A percentile compares a stretch with the other conserved stretches of the same genome.
These are phyloP conservation scores for Lactarius vividus DNA, from an alignment of 768 basidiomycete species.

Conservation along the genomic window DNA sequence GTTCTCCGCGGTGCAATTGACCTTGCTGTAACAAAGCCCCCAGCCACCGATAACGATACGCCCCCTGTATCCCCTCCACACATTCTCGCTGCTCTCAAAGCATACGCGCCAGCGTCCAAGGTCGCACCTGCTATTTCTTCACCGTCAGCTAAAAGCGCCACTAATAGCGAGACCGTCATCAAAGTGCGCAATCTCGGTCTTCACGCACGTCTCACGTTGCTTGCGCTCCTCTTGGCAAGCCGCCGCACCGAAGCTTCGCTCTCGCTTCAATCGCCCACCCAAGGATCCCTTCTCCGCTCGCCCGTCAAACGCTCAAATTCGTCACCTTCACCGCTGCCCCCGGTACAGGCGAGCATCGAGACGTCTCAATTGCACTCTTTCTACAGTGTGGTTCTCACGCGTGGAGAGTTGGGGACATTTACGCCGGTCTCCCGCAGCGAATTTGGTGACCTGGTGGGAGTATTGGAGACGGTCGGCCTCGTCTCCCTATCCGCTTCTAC, in stretches of 20 bases:
- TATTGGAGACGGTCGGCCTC: constrained; percentile 74
- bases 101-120: constrained; percentile 45
- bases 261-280: constrained; percentile 32
- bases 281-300: constrained; percentile 37
- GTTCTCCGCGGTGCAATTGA: constrained; percentile 80
- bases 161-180: constrained; percentile 57
- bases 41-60: constrained; percentile 30
- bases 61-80: constrained; percentile 60
- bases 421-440: constrained; percentile 70
- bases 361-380: constrained; percentile 60
- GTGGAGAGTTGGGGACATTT: constrained; percentile 54
- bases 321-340: constrained; percentile 32
- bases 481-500: constrained; percentile 42
- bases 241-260: constrained; percentile 61
- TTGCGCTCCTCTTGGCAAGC: constrained; percentile 60
- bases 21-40: constrained; percentile 39
- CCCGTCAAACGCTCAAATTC: constrained; percentile 55
- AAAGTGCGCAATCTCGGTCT: constrained; percentile 71
- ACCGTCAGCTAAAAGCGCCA: constrained; percentile 25
- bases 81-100: constrained; percentile 72
- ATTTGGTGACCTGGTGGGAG: constrained; percentile 65
- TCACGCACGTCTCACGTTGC: constrained; percentile 68
- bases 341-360: constrained; percentile 46
- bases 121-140: constrained; percentile 40
- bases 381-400: constrained; percentile 57